Evolutionary conservation across 371 early-diverging fungal species (phyloP), one percentile per base, ranked within the genome.

Genomic region (Haplosporangium sp.): DNA sequence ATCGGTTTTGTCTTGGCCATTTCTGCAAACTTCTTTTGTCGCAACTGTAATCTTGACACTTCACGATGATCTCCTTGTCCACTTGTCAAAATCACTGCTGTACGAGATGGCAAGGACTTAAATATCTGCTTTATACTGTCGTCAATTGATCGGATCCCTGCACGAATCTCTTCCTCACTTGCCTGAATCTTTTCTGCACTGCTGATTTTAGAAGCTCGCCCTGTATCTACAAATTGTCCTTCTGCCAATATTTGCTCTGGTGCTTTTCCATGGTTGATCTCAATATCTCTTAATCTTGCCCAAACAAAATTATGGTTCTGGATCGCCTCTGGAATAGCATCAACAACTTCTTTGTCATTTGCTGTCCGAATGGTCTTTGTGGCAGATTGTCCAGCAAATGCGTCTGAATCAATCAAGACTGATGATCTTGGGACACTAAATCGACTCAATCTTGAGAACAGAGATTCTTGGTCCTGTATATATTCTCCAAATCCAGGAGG

Each of bases 401-500:
- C 59, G 57, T 67, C 77, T 17, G 84, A 74, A 40, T 89, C 89
- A 7, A 89, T 67, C 48, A 89, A 74, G 2, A 84, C 88, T 19
- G 87, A 84, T 0, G 83, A 67, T 44, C 84, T 73, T 5, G 83
- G 77, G 11, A 83, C 84, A 7, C 74, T 78, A 57, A 78, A 81
- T 35, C 87, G 79, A 11, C 68, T 57, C 38, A 91, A 69, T 20
- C 91, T 85, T 35, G 88, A 84, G 69, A 89, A 88, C 10, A 88
- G 69, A 13, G 88, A 73, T 42, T 89, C 90, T 0, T 84, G 74
- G 37, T 85, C 82, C 50, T 82, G 83, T 7, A 45, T 53, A 47
- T 79, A 84, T 50, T 76, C 79, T 17, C 91, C 92, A 72, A 86
- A 92, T 5, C 83, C 71, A 10, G 83, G 73, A 0, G 88, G 88